Conservation (phyloP, 441 rosid species). For the Erysimum cheiri region DNA sequence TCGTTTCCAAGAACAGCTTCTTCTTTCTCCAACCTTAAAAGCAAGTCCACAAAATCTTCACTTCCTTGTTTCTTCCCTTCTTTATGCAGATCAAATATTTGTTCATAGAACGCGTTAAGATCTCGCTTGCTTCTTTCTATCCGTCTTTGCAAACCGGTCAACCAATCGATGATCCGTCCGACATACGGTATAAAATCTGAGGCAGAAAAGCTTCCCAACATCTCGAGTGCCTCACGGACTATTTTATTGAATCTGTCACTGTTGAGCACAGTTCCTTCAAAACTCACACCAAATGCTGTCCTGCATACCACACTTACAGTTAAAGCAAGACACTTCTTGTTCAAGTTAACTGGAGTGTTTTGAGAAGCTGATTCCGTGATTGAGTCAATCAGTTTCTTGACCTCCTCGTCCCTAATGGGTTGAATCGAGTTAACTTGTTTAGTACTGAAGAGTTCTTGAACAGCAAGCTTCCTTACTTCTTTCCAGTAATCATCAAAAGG, state of each 20-base stretch:
- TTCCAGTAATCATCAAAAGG: conserved; percentile 59
- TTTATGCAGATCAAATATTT: conserved; percentile 54
- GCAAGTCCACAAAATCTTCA: conserved; percentile 61
- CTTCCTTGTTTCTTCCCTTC: conserved; percentile 23
- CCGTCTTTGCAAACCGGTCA: conserved; percentile 46
- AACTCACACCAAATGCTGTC: conserved; percentile 54
- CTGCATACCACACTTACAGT: conserved; percentile 48
- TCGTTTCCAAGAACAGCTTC: conserved; percentile 41
- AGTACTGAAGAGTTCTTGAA: conserved; percentile 54
- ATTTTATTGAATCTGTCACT: conserved; percentile 43
- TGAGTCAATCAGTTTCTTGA: conserved; percentile 42
- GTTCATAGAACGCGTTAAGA: conserved; percentile 50
- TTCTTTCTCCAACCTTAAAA: conserved; percentile 53
- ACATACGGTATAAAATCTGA: conserved; percentile 54
- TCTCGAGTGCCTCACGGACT: conserved; percentile 42
- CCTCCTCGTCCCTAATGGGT: conserved; percentile 54
- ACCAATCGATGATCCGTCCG: conserved; percentile 60
- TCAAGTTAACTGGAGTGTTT: conserved; percentile 46
- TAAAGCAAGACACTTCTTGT: conserved; percentile 45
- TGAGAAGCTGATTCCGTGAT: conserved; percentile 44
- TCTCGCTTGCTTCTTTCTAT: conserved; percentile 46
- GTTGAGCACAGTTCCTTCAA: conserved; percentile 45
- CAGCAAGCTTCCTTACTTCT: conserved; percentile 48
- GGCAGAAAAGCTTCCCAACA: conserved; percentile 51
- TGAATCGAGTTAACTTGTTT: conserved; percentile 53